Conservation (phyloP, 2,329 filamentous ascomycete genomes). For the Setomelanomma holmii region DNA sequence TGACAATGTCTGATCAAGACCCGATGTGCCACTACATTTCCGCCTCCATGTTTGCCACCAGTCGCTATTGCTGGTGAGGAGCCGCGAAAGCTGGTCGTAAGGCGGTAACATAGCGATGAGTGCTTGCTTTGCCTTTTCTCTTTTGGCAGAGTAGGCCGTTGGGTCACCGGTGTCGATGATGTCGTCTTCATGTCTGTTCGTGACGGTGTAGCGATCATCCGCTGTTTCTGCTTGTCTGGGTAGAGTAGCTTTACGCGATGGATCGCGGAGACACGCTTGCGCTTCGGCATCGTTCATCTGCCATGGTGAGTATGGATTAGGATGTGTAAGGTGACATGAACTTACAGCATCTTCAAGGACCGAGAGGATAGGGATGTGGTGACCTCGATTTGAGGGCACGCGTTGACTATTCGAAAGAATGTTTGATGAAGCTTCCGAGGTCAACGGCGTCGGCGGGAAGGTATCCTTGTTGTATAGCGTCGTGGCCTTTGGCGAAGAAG, state of each 20-base stretch:
- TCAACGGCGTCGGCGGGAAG: slow-evolving; percentile 43
- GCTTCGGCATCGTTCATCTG: slow-evolving; percentile 47
- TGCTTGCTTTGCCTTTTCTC: slow-evolving; percentile 45
- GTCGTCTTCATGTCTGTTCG: slow-evolving; percentile 39
- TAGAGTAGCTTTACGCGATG: slow-evolving; percentile 23
- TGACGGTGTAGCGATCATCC: slow-evolving; percentile 38
- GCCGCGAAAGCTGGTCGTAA: slow-evolving; percentile 40
- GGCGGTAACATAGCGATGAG: slow-evolving; percentile 45
- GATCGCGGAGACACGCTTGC: slow-evolving; percentile 34
- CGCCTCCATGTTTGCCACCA: slow-evolving; percentile 54
- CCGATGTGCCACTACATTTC: slow-evolving; percentile 52
- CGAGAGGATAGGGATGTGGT: slow-evolving; percentile 48
- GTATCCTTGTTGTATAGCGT: slow-evolving; percentile 31
- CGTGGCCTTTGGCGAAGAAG: slow-evolving; percentile 35
- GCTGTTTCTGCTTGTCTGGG: slow-evolving; percentile 13
- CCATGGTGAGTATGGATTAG: slow-evolving; percentile 16
- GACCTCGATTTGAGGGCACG: slow-evolving; percentile 32
- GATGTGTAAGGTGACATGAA: background rate
- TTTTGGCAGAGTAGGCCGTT: slow-evolving; percentile 34
- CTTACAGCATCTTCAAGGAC: slow-evolving; percentile 50
- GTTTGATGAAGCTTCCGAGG: slow-evolving; percentile 38
- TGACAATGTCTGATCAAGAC: slow-evolving; percentile 44
- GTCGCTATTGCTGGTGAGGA: slow-evolving; percentile 45
- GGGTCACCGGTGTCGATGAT: slow-evolving; percentile 23
- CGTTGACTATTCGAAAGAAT: slow-evolving; percentile 29